Evolutionary conservation across 23 red algal genomes (phyloP), one percentile per base, ranked within the genome.

Genomic region (Gracilaria vermiculophylla): DNA sequence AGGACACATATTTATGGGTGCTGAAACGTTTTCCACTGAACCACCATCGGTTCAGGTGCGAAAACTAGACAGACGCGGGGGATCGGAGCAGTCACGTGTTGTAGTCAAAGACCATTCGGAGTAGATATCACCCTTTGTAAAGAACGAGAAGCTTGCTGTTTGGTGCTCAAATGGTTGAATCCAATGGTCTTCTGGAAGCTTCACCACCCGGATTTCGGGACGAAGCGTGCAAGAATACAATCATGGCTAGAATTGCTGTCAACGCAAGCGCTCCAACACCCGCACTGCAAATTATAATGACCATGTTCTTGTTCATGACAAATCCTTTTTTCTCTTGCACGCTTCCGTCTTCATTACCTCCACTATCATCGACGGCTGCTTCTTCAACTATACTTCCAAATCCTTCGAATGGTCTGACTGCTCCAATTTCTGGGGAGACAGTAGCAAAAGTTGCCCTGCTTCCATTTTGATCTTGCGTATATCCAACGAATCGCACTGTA

Each of bases 361-460:
- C 67, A 47, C 39, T 20, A 73, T 15, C 24, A 48, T 32, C 78
- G 62, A 28, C 34, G 21, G 54, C 78, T 44, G 78, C 78, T 82
- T 82, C 78, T 61, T 82, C 78, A 48, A 64, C 78, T 48, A 82
- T 14, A 21, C 42, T 55, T 47, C 78, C 78, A 62, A 82, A 82
- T 0, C 78, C 78, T 47, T 47, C 21, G 35, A 82, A 82, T n/a
- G 78, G 78, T 82, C 36, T 60, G 19, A 82, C 54, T 12, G 67
- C 13, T 37, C 60, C 53, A 82, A 44, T 47, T 66, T 20, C 54
- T 5, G 53, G 78, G 14, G 19, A 13, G 42, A 57, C 34, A 27
- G 21, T 24, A 48, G 55, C 78, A 43, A 82, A 47, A 32, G 60
- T 35, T 43, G 78, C 3, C 39, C 60, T 57, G 5, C 9, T 82